Conservation (phyloP, 345 rosid genomes). For the Citrus sp. region DNA sequence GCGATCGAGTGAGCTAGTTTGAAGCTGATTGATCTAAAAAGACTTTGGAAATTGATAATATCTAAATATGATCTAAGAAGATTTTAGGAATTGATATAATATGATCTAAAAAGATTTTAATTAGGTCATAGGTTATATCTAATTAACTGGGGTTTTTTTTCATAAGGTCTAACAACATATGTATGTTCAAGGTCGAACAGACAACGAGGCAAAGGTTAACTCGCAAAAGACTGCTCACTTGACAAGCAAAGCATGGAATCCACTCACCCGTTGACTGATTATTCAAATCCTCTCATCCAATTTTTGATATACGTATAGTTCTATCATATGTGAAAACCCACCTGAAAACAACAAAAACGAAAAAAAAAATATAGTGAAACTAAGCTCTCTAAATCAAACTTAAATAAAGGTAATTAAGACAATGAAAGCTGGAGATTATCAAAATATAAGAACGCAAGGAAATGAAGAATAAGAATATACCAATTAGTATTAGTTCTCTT, state of each 20-base stretch:
- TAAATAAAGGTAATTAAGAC: background rate
- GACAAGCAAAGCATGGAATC: constrained; percentile 47
- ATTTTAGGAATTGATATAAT: no score
- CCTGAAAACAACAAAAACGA: background rate
- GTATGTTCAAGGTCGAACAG: constrained; percentile 52
- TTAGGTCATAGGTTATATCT: no score
- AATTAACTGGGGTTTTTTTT: constrained; percentile 16
- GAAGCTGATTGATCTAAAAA: no score
- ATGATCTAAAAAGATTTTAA: background rate
- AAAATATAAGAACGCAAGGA: no score
- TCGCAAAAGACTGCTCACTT: constrained; percentile 40
- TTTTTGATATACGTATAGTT: background rate
- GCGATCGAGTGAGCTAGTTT: no score
- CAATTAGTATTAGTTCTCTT: background rate
- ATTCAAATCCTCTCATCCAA: background rate
- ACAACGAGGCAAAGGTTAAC: constrained; percentile 43
- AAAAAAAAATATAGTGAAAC: background rate
- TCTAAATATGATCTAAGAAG: no score
- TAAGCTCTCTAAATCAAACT: background rate
- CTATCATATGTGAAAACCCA: background rate
- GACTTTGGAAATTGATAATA: no score
- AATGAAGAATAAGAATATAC: background rate
- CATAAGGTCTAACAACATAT: background rate
- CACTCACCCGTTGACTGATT: constrained; percentile 36
- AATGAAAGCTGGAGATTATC: no score